Evolutionary conservation across 2,329 filamentous ascomycete species (phyloP).

Genomic region (Colletotrichum tanaceti): DNA sequence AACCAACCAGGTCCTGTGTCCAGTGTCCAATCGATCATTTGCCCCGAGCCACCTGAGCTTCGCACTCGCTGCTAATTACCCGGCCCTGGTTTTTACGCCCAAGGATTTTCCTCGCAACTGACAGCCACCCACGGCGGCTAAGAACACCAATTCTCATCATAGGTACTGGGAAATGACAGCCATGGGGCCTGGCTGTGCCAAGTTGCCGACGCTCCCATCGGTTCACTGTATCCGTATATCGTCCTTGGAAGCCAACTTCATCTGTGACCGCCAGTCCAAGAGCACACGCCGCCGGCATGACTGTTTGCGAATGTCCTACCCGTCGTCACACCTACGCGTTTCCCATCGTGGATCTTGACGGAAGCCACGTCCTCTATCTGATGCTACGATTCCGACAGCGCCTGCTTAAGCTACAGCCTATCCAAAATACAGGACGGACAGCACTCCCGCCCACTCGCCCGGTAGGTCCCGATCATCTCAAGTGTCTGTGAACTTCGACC

Average conservation of each 20-base stretch:
- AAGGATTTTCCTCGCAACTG: constrained; percentile 24
- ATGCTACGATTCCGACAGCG: not conserved
- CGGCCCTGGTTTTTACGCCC: constrained; percentile 16
- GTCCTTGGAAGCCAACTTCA: not conserved
- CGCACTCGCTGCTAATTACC: constrained; percentile 29
- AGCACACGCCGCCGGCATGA: not conserved
- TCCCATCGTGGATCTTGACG: not conserved
- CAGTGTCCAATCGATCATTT: constrained; percentile 13
- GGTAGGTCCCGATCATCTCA: constrained; percentile 14
- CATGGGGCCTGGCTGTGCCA: not conserved
- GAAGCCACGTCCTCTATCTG: not conserved
- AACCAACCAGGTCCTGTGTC: not conserved
- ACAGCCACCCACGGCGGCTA: constrained; percentile 1
- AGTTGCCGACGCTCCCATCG: not conserved
- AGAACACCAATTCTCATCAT: not conserved
- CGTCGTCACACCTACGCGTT: not conserved
- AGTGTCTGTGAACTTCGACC: constrained; percentile 3
- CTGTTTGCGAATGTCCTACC: constrained; percentile 2
- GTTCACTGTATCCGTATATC: constrained; percentile 1
- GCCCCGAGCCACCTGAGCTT: constrained; percentile 30
- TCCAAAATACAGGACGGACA: not conserved
- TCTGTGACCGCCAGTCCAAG: not conserved
- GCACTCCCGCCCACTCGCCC: not conserved
- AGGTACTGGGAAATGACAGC: not conserved
- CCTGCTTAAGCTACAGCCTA: not conserved